Conservation (phyloP, 495 filamentous ascomycete genomes). For the Schizothecium vesticola region DNA sequence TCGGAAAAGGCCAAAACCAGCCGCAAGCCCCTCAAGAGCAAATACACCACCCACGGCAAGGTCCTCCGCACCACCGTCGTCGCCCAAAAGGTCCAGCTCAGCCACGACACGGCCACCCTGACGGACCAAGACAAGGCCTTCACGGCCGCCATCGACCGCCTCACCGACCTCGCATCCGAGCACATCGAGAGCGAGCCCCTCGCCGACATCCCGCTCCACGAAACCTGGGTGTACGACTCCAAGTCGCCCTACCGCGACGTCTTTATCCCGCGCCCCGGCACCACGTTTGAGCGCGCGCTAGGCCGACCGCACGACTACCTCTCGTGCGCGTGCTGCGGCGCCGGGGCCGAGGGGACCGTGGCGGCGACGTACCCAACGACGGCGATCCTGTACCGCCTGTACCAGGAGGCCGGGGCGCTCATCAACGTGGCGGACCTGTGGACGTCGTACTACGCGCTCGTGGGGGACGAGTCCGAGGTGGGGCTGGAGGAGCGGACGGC, state of each 20-base stretch:
- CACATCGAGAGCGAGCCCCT: conserved; percentile 57
- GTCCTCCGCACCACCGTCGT: conserved; percentile 78
- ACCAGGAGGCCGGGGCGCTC: conserved; percentile 79
- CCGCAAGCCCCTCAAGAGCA: conserved; percentile 58
- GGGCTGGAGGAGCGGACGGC: conserved; percentile 45
- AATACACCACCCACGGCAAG: conserved; percentile 65
- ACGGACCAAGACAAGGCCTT: conserved; percentile 71
- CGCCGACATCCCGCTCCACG: conserved; percentile 63
- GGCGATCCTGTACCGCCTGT: conserved; percentile 83
- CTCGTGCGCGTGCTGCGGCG: conserved; percentile 61
- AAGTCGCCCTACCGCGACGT: conserved; percentile 72
- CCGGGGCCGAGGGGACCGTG: conserved; percentile 38
- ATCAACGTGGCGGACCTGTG: conserved; percentile 88
- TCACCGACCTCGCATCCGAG: conserved; percentile 50
- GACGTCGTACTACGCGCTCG: conserved; percentile 75
- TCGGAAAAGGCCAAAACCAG: conserved; percentile 36
- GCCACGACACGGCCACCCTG: conserved; percentile 68
- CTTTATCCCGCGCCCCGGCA: conserved; percentile 74
- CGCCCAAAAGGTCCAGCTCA: conserved; percentile 80
- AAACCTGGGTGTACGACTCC: conserved; percentile 80
- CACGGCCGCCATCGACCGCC: conserved; percentile 62
- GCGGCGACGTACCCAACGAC: conserved; percentile 67
- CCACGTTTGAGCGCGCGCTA: conserved; percentile 75
- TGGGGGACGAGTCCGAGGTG: conserved; percentile 53
- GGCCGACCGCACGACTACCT: conserved; percentile 81